phyloP scores from a whole-genome alignment of 306 rosid species.

The Sophora flavescens region DNA sequence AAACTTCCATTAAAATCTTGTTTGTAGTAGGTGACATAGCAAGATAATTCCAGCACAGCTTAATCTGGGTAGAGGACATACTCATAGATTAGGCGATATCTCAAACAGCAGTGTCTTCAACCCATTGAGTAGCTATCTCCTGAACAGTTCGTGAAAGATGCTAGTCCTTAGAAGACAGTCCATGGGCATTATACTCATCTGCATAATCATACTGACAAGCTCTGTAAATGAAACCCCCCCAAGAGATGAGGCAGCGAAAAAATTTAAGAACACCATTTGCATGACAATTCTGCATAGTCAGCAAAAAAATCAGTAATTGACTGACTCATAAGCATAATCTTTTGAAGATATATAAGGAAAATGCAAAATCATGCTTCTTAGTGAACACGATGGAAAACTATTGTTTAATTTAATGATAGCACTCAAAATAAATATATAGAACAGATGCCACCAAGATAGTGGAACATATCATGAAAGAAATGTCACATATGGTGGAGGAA shows the following conservation, averaged over 20 bases:
- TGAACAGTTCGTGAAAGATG: background rate
- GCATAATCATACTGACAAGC: constrained; percentile 80
- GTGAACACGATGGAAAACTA: constrained; percentile 16
- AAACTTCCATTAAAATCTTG: too few relatives aligned
- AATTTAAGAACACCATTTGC: background rate
- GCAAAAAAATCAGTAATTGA: constrained; percentile 16
- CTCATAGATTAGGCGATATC: background rate
- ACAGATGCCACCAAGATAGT: constrained; percentile 5
- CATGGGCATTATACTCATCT: constrained; percentile 68
- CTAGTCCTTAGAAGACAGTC: background rate
- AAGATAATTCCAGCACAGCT: constrained; percentile 12
- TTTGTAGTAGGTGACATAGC: constrained; percentile 10
- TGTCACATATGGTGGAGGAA: background rate
- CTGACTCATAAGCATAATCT: constrained; percentile 11
- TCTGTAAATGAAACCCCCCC: constrained; percentile 40
- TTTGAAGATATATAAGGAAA: background rate
- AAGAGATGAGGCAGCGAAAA: constrained; percentile 14
- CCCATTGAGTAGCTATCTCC: constrained; percentile 17
- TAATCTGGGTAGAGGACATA: background rate
- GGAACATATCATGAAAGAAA: constrained; percentile 12
- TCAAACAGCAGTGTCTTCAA: background rate
- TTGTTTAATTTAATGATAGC: constrained; percentile 14
- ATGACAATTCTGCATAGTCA: background rate
- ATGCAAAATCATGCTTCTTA: constrained; percentile 1
- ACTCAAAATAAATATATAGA: background rate